phyloP scores from a whole-genome alignment of 768 basidiomycete genomes.

The Arthromyces matolae region DNA sequence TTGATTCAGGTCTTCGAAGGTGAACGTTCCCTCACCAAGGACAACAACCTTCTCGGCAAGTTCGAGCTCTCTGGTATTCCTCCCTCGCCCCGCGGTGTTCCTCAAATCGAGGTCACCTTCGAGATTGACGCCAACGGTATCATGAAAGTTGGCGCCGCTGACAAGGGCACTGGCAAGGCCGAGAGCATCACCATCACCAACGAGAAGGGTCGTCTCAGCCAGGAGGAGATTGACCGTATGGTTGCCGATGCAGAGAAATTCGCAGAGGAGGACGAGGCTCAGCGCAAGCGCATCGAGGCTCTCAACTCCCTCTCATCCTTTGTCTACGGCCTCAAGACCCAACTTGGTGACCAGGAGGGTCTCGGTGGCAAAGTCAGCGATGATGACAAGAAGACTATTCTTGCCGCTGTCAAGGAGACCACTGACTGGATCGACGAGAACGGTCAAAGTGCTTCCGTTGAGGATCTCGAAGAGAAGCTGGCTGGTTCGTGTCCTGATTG shows the following conservation, averaged over 20 bases:
- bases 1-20: slow-evolving; percentile 97
- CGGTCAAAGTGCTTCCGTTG: slow-evolving; percentile 68
- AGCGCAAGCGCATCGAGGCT: slow-evolving; percentile 82
- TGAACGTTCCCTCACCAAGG: slow-evolving; percentile 95
- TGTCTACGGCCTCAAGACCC: slow-evolving; percentile 84
- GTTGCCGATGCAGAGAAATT: slow-evolving; percentile 92
- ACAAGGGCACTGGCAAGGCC: slow-evolving; percentile 92
- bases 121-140: slow-evolving; percentile 96
- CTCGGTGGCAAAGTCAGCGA: slow-evolving; percentile 84
- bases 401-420: slow-evolving; percentile 79
- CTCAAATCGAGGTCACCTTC: slow-evolving; percentile 96
- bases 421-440: slow-evolving; percentile 92
- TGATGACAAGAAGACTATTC: slow-evolving; percentile 81
- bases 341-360: slow-evolving; percentile 83
- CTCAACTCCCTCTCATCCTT: slow-evolving; percentile 78
- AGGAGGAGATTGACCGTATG: slow-evolving; percentile 95
- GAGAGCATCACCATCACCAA: slow-evolving; percentile 93
- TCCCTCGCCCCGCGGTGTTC: slow-evolving; percentile 93
- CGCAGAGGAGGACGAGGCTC: slow-evolving; percentile 62
- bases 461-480: slow-evolving; percentile 92
- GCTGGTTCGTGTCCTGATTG: slow-evolving; percentile 42
- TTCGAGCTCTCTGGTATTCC: slow-evolving; percentile 93
- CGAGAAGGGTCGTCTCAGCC: slow-evolving; percentile 87
- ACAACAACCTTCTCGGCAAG: slow-evolving; percentile 97
- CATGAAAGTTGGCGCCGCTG: slow-evolving; percentile 88